These are phyloP conservation scores for Dioscorea alata DNA, from an alignment of 106 monocot species.

Conservation along the genomic window DNA sequence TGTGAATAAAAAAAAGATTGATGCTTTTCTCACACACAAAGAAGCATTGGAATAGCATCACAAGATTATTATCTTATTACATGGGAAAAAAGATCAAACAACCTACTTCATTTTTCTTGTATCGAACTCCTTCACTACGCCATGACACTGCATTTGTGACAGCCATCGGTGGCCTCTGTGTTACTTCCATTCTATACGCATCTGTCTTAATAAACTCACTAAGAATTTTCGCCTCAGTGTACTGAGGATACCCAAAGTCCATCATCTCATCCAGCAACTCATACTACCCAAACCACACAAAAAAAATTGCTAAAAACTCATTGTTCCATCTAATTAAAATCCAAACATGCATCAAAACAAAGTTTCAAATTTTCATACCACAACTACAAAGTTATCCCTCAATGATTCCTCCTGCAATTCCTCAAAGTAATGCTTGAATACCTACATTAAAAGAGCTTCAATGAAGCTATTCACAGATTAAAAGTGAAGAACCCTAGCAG, in stretches of 20 bases:
- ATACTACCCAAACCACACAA: constrained; percentile 38
- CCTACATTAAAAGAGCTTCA: constrained; percentile 29
- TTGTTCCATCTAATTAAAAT: neutral
- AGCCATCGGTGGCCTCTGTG: constrained; percentile 95
- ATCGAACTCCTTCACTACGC: constrained; percentile 90
- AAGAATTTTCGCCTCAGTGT: constrained; percentile 90
- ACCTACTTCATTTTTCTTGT: constrained; percentile 98
- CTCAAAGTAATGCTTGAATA: constrained; percentile 98
- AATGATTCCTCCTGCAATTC: constrained; percentile 92
- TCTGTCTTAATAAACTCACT: constrained; percentile 98
- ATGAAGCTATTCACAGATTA: neutral
- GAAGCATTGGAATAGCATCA: too few species aligned
- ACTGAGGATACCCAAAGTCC: constrained; percentile 98
- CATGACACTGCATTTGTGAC: constrained; percentile 98
- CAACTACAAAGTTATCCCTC: constrained; percentile 97
- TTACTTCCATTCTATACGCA: constrained; percentile 95
- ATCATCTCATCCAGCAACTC: constrained; percentile 96
- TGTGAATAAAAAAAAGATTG: too few species aligned
- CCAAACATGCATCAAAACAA: neutral
- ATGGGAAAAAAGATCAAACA: too few species aligned
- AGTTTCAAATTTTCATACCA: constrained; percentile 36
- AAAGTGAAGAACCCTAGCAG: neutral
- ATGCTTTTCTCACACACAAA: too few species aligned
- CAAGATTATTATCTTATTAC: too few species aligned
- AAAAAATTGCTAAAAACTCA: neutral